Percentiles rank a stretch among this genome's conserved stretches.
These are phyloP conservation scores for Croton laevigatus DNA, from an alignment of 441 rosid species.

Conservation along the genomic window DNA sequence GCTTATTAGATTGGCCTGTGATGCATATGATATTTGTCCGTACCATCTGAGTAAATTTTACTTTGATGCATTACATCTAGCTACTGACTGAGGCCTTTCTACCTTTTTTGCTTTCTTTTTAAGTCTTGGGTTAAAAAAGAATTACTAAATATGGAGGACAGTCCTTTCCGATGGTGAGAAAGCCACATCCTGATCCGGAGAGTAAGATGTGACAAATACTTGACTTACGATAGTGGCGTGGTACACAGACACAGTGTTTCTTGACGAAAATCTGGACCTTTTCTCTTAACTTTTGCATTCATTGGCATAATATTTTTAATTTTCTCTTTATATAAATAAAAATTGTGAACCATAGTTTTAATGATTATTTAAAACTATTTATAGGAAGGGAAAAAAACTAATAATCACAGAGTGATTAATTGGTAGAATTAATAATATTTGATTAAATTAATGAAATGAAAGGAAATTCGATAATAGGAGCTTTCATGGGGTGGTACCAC, in stretches of 20 bases:
- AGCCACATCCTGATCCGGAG: background rate
- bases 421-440: no score
- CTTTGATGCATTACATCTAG: background rate
- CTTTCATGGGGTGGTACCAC: background rate
- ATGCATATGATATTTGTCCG: slow-evolving; percentile 3
- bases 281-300: no score
- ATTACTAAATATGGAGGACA: background rate
- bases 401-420: no score
- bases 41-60: background rate
- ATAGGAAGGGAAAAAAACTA: no score
- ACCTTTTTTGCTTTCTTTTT: background rate
- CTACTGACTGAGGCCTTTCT: background rate
- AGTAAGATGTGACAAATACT: background rate
- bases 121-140: no score
- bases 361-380: no score
- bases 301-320: background rate
- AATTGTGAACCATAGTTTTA: no score
- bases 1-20: slow-evolving; percentile 5
- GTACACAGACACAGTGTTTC: background rate
- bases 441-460: background rate
- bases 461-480: background rate
- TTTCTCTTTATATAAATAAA: no score
- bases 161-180: background rate
- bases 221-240: background rate
- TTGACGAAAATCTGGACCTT: background rate